Conservation (phyloP, 225 moss, liverwort and hornwort genomes). For the Straminergon stramineum region DNA sequence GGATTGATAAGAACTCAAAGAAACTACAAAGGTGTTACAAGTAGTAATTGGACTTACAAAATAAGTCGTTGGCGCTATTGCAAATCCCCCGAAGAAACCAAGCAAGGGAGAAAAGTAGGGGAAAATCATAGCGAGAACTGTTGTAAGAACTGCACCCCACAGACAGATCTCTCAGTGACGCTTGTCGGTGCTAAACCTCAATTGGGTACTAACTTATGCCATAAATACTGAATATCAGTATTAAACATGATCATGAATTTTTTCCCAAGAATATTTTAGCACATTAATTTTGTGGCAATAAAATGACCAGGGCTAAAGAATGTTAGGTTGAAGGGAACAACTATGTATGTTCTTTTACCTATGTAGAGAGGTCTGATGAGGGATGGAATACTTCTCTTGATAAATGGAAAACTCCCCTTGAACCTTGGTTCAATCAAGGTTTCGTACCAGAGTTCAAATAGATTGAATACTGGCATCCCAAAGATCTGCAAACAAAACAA, state of each 20-base stretch:
- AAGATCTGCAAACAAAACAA: neutral
- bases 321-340: neutral
- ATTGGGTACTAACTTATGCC: neutral
- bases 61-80: accelerated
- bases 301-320: neutral
- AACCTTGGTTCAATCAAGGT: neutral
- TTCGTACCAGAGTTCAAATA: neutral
- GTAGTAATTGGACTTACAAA: neutral
- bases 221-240: too few species aligned
- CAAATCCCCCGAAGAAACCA: accelerated
- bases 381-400: neutral
- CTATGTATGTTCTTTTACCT: neutral
- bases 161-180: neutral
- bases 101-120: neutral
- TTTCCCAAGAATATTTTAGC: too few species aligned
- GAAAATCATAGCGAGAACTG: neutral
- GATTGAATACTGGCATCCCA: neutral
- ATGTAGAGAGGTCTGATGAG: neutral
- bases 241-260: neutral
- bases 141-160: neutral
- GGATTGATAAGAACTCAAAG: neutral
- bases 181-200: neutral
- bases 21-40: neutral
- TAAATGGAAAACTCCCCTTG: neutral
- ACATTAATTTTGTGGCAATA: neutral